Percentiles rank a stretch among this genome's conserved stretches.
These are phyloP conservation scores for Clonostachys sp. DNA, from an alignment of 2,329 filamentous ascomycete species.

Conservation along the genomic window DNA sequence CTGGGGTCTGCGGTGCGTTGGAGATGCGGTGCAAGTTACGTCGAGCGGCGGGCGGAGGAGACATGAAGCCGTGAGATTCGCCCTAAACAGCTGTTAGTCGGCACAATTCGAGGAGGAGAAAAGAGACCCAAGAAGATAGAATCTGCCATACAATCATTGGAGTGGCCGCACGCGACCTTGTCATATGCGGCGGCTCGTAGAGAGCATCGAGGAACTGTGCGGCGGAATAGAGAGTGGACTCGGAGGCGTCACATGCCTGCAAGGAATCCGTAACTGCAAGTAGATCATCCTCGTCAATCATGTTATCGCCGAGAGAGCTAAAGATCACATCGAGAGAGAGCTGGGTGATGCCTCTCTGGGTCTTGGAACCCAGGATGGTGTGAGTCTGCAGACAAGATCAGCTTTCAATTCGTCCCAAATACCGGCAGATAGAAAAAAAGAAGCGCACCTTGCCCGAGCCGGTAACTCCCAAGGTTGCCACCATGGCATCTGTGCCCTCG, in stretches of 20 bases:
- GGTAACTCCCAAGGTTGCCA: constrained; percentile 90
- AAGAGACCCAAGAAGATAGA: neutral
- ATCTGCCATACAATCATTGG: constrained; percentile 58
- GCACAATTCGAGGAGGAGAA: constrained; percentile 1
- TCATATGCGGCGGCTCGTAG: constrained; percentile 59
- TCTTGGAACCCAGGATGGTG: constrained; percentile 85
- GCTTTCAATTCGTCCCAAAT: too few species aligned
- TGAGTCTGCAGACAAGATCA: constrained; percentile 61
- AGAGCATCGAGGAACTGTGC: constrained; percentile 73
- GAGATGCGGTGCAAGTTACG: constrained; percentile 65
- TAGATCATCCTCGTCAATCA: constrained; percentile 57
- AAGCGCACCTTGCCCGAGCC: constrained; percentile 83
- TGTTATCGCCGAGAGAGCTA: constrained; percentile 68
- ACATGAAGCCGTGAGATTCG: constrained; percentile 34
- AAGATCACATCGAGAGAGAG: constrained; percentile 88
- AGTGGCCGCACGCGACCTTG: constrained; percentile 63
- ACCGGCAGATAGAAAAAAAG: too few species aligned
- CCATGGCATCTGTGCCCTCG: constrained; percentile 80
- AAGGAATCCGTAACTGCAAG: constrained; percentile 68
- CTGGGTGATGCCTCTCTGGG: constrained; percentile 85
- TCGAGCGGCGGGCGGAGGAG: constrained; percentile 42
- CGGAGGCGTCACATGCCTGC: constrained; percentile 71
- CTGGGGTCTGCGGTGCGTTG: constrained; percentile 68
- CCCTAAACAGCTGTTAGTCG: constrained; percentile 36
- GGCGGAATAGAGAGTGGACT: constrained; percentile 72